Evolutionary conservation across 441 rosid genomes (phyloP).

Genomic region (California macrophylla): DNA sequence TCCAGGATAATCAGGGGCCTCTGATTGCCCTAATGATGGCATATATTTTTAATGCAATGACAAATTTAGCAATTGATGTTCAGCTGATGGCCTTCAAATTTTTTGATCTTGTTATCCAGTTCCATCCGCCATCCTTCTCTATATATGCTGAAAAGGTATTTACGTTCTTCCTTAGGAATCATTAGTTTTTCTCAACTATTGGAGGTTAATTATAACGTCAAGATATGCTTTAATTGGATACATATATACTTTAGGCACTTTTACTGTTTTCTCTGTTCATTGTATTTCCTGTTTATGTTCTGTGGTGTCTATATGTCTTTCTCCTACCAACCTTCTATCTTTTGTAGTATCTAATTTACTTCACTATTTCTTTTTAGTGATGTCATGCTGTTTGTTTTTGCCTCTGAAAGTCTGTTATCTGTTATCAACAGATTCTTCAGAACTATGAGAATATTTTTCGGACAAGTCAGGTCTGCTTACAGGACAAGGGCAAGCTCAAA

Average conservation of each 20-base stretch:
- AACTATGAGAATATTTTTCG: constrained; percentile 60
- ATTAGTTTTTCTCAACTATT: neutral
- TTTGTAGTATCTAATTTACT: neutral
- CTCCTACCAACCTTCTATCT: neutral
- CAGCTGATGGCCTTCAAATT: constrained; percentile 86
- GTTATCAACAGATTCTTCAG: constrained; percentile 54
- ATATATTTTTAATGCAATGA: constrained; percentile 74
- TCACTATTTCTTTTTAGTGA: constrained; percentile 4
- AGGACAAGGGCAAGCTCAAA: constrained; percentile 68
- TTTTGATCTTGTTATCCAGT: constrained; percentile 54
- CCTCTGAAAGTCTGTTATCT: constrained; percentile 11
- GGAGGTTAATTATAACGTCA: neutral
- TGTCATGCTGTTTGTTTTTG: constrained; percentile 5
- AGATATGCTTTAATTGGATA: neutral
- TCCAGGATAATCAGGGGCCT: constrained; percentile 70
- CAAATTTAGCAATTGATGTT: constrained; percentile 60
- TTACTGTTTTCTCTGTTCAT: neutral
- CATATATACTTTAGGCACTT: neutral
- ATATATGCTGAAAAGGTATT: constrained; percentile 67
- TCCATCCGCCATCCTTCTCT: constrained; percentile 55
- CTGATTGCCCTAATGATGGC: constrained; percentile 62
- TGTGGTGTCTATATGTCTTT: neutral
- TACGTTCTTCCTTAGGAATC: neutral
- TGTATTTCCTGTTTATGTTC: neutral
- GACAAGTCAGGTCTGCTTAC: constrained; percentile 51